Evolutionary conservation across 169 alveolate genomes (phyloP).

Genomic region (Cryptosporidium bovis): DNA sequence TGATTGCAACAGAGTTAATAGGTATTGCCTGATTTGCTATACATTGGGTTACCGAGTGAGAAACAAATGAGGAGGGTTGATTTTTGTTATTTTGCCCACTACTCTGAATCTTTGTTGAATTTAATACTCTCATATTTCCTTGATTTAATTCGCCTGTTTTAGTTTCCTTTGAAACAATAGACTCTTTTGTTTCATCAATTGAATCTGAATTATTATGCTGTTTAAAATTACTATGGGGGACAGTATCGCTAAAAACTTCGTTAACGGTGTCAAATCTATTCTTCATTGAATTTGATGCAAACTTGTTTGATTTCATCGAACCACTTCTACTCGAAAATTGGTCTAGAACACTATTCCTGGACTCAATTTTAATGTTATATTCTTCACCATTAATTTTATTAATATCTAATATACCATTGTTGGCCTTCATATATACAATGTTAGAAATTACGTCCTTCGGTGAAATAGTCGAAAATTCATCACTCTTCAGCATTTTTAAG

Average conservation of each 20-base stretch:
- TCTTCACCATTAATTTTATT: conserved; percentile 1
- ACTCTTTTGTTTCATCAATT: not conserved
- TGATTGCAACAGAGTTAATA: not conserved
- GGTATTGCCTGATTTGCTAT: not conserved
- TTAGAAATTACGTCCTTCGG: conserved; percentile 19
- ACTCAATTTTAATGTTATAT: not conserved
- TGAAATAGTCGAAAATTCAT: conserved; percentile 13
- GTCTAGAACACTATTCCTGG: not conserved
- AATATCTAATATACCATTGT: conserved; percentile 6
- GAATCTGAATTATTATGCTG: not conserved
- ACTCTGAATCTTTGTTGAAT: not conserved
- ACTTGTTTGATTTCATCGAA: not conserved
- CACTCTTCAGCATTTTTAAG: not conserved
- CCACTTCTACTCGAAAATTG: not conserved
- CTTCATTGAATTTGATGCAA: not conserved
- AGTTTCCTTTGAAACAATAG: not conserved
- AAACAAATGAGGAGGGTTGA: not conserved
- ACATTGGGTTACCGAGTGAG: not conserved
- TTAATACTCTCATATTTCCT: not conserved
- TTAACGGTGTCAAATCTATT: not conserved
- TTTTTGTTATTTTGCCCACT: not conserved
- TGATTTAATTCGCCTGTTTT: not conserved
- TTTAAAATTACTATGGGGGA: not conserved
- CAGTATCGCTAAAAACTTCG: not conserved
- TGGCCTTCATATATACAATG: conserved; percentile 10